Conservation (phyloP, 345 rosid genomes). For the Carallia pectinifolia region DNA sequence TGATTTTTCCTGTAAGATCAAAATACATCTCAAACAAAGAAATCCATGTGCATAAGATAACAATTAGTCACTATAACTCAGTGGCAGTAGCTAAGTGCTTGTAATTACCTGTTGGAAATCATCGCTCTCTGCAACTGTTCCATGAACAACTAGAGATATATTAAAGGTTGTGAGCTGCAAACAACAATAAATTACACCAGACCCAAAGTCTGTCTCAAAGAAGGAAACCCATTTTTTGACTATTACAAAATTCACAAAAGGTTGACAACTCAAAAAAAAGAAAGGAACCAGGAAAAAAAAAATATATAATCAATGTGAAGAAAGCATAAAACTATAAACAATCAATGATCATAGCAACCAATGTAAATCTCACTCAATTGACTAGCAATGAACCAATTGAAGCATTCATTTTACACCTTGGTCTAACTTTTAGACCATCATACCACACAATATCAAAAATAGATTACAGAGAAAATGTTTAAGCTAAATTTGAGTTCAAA, state of each 20-base stretch:
- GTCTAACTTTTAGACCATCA: not conserved
- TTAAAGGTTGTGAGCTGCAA: conserved; percentile 67
- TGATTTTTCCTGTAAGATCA: conserved; percentile 41
- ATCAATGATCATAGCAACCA: no score
- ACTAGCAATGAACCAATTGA: no score
- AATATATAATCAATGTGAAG: not conserved
- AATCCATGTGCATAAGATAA: not conserved
- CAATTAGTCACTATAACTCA: not conserved
- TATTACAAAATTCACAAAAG: not conserved
- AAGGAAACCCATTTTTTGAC: not conserved
- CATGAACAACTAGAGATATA: conserved; percentile 67
- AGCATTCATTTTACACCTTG: no score
- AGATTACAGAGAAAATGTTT: no score
- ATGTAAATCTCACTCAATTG: no score
- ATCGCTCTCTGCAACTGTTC: conserved; percentile 56
- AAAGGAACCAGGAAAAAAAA: not conserved
- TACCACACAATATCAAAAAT: not conserved
- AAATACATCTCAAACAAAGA: not conserved
- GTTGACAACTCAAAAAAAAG: not conserved
- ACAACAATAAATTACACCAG: conserved; percentile 9
- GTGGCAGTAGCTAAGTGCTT: not conserved
- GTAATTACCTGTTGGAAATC: conserved; percentile 51
- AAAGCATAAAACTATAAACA: no score
- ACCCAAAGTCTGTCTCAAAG: not conserved
- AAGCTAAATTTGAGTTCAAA: not conserved